phyloP scores from a whole-genome alignment of 768 basidiomycete species.

The Mycena chlorophos region DNA sequence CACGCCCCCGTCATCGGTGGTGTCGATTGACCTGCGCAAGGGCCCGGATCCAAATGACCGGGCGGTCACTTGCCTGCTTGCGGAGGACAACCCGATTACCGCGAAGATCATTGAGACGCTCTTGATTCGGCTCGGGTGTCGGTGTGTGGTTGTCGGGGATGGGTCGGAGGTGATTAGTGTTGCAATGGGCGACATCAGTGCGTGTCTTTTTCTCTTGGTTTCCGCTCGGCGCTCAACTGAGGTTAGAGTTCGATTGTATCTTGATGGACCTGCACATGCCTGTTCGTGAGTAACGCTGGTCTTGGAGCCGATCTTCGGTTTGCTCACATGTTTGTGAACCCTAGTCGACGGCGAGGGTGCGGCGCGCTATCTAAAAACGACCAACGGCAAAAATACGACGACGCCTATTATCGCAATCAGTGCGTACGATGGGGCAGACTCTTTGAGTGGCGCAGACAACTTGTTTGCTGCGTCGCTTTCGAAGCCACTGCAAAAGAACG shows the following conservation, averaged over 20 bases:
- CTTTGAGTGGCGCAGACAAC: conserved; percentile 58
- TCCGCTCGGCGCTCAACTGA: conserved; percentile 25
- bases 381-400: conserved; percentile 90
- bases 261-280: conserved; percentile 97
- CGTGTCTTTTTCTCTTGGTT: conserved; percentile 35
- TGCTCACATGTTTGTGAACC: conserved; percentile 13
- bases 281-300: conserved; percentile 58
- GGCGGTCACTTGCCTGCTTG: conserved; percentile 90
- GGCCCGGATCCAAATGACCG: conserved; percentile 80
- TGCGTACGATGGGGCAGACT: conserved; percentile 77
- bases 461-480: conserved; percentile 80
- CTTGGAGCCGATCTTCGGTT: not conserved
- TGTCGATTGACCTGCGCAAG: conserved; percentile 77
- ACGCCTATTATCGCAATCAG: conserved; percentile 93
- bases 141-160: conserved; percentile 93
- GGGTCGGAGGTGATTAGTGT: conserved; percentile 97
- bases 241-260: conserved; percentile 89
- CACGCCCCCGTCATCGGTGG: conserved; percentile 83
- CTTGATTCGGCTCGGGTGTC: conserved; percentile 90
- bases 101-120: conserved; percentile 97
- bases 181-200: conserved; percentile 96
- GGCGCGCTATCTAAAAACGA: conserved; percentile 95
- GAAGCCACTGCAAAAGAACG: conserved; percentile 88
- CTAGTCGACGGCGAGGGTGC: conserved; percentile 94
- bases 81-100: conserved; percentile 97